A percentile compares a stretch with the other conserved stretches of the same genome.
Conservation (phyloP, 306 rosid genomes). For the Rosa rugosa region DNA sequence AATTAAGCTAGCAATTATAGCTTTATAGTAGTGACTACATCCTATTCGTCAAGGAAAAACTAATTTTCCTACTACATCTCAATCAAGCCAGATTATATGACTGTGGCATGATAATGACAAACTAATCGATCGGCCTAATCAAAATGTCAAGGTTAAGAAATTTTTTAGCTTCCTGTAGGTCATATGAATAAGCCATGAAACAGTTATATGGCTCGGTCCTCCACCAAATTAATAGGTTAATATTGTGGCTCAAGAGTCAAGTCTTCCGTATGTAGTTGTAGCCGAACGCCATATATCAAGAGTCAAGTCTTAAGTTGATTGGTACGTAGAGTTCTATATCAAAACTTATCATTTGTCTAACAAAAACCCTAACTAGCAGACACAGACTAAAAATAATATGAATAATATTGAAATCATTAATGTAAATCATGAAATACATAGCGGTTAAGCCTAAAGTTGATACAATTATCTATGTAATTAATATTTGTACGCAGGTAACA, state of each 20-base stretch:
- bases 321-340: background rate
- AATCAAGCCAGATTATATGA: constrained; percentile 39
- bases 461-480: too few species aligned
- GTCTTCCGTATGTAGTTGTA: background rate
- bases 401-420: too few species aligned
- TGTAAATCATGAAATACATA: background rate
- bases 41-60: background rate
- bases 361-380: background rate
- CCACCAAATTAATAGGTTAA: background rate
- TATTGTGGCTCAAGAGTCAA: constrained; percentile 17
- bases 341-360: background rate
- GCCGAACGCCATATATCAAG: background rate
- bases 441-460: too few species aligned
- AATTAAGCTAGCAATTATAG: background rate
- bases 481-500: too few species aligned
- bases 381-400: background rate
- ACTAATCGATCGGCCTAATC: background rate
- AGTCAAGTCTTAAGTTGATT: background rate
- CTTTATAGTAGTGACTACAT: background rate
- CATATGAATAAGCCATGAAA: constrained; percentile 36
- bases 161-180: constrained; percentile 6
- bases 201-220: constrained; percentile 4
- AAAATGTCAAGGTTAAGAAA: constrained; percentile 26
- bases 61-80: constrained; percentile 15
- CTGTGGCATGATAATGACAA: constrained; percentile 30